Evolutionary conservation across 2,329 filamentous ascomycete species (phyloP).

Genomic region (Mariannaea elegans): DNA sequence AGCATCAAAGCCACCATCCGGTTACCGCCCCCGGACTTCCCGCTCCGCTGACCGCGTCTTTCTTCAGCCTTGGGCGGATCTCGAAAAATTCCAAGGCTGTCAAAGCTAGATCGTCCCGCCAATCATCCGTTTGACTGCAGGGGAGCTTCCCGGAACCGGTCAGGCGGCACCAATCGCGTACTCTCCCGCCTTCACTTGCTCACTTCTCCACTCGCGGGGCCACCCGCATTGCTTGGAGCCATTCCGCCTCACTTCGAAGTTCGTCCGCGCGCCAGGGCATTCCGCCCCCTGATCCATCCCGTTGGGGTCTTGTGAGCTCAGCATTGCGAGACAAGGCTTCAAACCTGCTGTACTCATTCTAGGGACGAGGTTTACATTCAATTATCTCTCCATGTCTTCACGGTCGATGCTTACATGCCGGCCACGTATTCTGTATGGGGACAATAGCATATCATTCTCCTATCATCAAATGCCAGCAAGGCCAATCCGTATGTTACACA

Average conservation of each 20-base stretch:
- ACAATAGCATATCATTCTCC: no score
- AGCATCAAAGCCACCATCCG: conserved; percentile 7
- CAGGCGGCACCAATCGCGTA: conserved; percentile 42
- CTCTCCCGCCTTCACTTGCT: conserved; percentile 37
- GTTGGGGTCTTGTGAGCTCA: conserved; percentile 8
- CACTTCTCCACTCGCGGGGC: conserved; percentile 37
- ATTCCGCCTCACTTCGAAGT: not conserved
- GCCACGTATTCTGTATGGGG: not conserved
- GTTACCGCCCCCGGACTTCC: conserved; percentile 4
- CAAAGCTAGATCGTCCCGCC: conserved; percentile 32
- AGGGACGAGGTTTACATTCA: no score
- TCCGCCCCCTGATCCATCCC: conserved; percentile 29
- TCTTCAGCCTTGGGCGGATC: conserved; percentile 23
- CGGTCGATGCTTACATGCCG: not conserved
- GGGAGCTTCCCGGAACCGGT: conserved; percentile 38
- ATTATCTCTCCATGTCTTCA: no score
- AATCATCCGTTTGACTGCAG: conserved; percentile 30
- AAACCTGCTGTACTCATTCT: conserved; percentile 5
- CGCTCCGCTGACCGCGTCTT: conserved; percentile 7
- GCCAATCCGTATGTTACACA: not conserved
- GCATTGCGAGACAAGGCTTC: conserved; percentile 5
- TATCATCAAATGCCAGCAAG: not conserved
- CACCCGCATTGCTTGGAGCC: conserved; percentile 41
- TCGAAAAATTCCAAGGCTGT: conserved; percentile 26
- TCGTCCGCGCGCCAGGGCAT: conserved; percentile 15